Conservation (phyloP, 495 filamentous ascomycete species). For the Halenospora varia region DNA sequence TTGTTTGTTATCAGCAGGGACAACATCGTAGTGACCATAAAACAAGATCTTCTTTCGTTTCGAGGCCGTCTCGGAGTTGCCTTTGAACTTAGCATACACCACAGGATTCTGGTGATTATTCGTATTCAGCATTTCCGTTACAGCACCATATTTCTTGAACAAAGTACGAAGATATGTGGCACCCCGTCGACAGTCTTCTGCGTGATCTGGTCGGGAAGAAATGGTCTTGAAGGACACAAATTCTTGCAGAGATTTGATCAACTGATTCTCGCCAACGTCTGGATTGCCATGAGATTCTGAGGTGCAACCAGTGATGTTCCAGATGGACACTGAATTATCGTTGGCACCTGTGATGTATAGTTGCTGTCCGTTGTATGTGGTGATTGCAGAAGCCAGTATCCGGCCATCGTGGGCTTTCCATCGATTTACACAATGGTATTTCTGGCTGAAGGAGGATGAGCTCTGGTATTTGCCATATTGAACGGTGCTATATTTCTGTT, state of each 20-base stretch:
- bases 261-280: conserved; percentile 58
- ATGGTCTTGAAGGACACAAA: conserved; percentile 89
- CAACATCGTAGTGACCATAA: conserved; percentile 98
- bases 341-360: conserved; percentile 94
- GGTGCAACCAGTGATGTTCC: conserved; percentile 66
- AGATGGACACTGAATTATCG: conserved; percentile 82
- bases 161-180: conserved; percentile 84
- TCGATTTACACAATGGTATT: conserved; percentile 75
- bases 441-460: conserved; percentile 70
- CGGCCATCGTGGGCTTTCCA: conserved; percentile 86
- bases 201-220: conserved; percentile 76
- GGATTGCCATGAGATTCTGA: conserved; percentile 7
- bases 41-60: conserved; percentile 84
- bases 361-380: conserved; percentile 58
- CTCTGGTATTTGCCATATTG: conserved; percentile 47
- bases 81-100: conserved; percentile 82
- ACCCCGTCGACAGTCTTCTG: conserved; percentile 86
- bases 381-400: conserved; percentile 80
- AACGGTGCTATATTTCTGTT: conserved; percentile 54
- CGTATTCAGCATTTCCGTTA: conserved; percentile 78
- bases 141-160: conserved; percentile 85
- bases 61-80: conserved; percentile 49
- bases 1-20: conserved; percentile 77
- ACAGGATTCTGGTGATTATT: conserved; percentile 74
- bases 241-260: conserved; percentile 75